A percentile compares a stretch with the other conserved stretches of the same genome.
phyloP scores from a whole-genome alignment of 129 eudicot species.

The Pittosporum tobira region DNA sequence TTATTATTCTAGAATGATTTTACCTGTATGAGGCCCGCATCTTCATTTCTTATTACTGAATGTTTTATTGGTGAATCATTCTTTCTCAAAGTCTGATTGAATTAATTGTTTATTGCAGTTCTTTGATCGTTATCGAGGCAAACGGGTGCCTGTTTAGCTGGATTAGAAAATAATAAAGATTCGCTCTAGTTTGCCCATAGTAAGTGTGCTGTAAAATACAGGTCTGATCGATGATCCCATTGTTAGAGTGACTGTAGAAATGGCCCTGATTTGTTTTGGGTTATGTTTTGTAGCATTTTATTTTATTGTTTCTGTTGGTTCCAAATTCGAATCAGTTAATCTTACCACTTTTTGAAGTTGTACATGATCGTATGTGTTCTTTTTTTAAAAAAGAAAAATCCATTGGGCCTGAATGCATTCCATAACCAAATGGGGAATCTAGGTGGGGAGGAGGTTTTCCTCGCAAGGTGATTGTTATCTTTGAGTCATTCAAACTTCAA shows the following conservation, averaged over 20 bases:
- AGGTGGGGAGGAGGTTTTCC: no score
- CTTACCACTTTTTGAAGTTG: no score
- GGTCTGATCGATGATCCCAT: conserved; percentile 1
- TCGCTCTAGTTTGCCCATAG: neutral
- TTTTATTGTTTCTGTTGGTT: neutral
- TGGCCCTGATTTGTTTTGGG: neutral
- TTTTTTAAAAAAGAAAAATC: no score
- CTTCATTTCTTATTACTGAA: neutral
- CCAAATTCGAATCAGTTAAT: neutral
- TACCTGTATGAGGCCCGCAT: neutral
- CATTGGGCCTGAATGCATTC: no score
- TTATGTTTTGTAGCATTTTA: neutral
- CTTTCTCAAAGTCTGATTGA: neutral
- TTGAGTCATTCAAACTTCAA: no score
- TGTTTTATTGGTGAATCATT: neutral
- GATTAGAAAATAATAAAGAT: neutral
- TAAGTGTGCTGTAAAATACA: neutral
- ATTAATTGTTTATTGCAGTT: conserved; percentile 7
- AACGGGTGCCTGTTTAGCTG: conserved; percentile 7
- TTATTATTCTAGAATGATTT: neutral
- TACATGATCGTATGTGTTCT: no score
- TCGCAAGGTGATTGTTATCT: no score
- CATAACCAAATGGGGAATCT: no score
- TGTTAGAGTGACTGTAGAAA: neutral
- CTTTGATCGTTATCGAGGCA: conserved; percentile 7